Conservation (phyloP, 345 rosid genomes). For the Corchorus capsularis region DNA sequence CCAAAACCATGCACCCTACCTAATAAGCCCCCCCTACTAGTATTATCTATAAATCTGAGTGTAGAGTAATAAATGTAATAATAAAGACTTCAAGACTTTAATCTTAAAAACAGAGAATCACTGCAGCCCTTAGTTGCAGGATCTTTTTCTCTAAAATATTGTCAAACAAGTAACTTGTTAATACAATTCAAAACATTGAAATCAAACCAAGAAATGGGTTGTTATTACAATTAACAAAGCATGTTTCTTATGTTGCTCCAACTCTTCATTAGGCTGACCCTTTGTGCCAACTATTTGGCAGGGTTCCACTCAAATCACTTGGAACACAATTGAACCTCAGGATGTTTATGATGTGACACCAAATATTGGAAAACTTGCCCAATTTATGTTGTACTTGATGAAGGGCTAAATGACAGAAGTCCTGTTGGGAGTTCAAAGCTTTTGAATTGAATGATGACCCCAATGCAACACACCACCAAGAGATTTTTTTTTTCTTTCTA, state of each 20-base stretch:
- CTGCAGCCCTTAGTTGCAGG: constrained; percentile 3
- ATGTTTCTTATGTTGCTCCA: neutral
- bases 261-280: too few relatives aligned
- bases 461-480: neutral
- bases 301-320: neutral
- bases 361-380: neutral
- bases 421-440: neutral
- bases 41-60: neutral
- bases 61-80: constrained; percentile 14
- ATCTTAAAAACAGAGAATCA: constrained; percentile 13
- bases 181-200: neutral
- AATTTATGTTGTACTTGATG: neutral
- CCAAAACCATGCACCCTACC: constrained; percentile 10
- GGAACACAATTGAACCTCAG: neutral
- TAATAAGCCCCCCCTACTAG: constrained; percentile 10
- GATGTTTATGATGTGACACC: neutral
- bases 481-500: neutral
- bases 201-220: neutral
- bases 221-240: neutral
- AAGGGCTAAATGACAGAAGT: neutral
- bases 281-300: neutral
- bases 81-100: neutral
- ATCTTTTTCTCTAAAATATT: neutral
- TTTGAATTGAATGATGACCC: neutral
- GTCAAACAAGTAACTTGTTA: neutral